Base-by-base conservation (phyloP, 148 eudicot species). In the Oxyria digyna region DNA sequence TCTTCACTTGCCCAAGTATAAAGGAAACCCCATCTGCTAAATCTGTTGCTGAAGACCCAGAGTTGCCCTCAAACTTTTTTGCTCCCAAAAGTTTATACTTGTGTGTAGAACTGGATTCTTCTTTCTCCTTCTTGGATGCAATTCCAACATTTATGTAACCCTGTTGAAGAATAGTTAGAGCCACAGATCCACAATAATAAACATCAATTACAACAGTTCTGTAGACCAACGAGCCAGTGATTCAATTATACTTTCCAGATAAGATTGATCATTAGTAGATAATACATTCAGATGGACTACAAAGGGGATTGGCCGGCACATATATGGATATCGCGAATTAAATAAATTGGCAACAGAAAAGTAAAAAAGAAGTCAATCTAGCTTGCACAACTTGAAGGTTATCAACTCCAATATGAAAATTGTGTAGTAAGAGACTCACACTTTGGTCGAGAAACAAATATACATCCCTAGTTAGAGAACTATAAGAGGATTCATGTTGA, bases 81-180 rank as follows among this genome's bases (percentile, higher is more conserved):
- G 76, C 99, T 69, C 85, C 80, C 21, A 82, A 57, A 67, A 89
- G 85, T 80, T 87, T 83, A 55, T 84, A 76, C 72, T 78, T 85
- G 40, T 80, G 87, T 64, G 76, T 70, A 67, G 78, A 69, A 74
- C 72, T 71, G 75, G 78, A 70, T 29, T 88, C 87, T 42, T 81
- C 79, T 72, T 72, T 78, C 42, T 81, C 87, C 83, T 88, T 94
- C 67, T 75, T 74, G 69, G 86, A 80, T 75, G 99, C 96, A 76
- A 91, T 84, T 68, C 99, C 97, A 67, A 78, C 76, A 83, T 95
- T 95, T 68, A 95, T 95, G 74, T 85, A 95, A 64, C 97, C 97
- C 99, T 95, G 91, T 75, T 26, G 32, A 67, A 68, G 69, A 70
- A 37, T 8, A 62, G 71, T 74, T 14, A 78, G 38, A 27, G 45